Percentiles rank a stretch among this genome's conserved stretches.
Evolutionary conservation across 2,329 filamentous ascomycete species (phyloP).

Genomic region (Coniosporium tulheliwenetii): DNA sequence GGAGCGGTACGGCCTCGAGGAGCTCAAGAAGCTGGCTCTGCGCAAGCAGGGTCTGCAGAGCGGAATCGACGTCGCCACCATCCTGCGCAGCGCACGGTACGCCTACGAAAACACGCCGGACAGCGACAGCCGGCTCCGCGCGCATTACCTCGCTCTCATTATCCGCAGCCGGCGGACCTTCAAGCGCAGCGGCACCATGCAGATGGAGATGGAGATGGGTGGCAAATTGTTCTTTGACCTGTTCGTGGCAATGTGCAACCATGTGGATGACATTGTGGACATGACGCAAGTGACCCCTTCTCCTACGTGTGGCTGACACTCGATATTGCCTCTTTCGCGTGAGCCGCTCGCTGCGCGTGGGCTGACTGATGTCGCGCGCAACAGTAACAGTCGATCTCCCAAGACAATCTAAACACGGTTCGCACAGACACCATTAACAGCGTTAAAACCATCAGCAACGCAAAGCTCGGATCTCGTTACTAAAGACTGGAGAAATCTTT

Average conservation of each 20-base stretch:
- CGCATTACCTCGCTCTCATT: slow-evolving; percentile 93
- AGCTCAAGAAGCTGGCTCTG: slow-evolving; percentile 80
- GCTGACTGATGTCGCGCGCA: slow-evolving; percentile 1
- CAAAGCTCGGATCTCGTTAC: background rate
- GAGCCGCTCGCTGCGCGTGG: background rate
- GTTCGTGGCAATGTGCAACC: slow-evolving; percentile 96
- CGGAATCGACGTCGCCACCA: slow-evolving; percentile 81
- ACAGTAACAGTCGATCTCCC: slow-evolving; percentile 36
- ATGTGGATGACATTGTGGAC: slow-evolving; percentile 90
- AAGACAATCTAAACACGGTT: slow-evolving; percentile 32
- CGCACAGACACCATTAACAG: slow-evolving; percentile 3
- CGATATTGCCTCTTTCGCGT: background rate
- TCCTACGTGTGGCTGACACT: slow-evolving; percentile 1
- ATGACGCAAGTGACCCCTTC: slow-evolving; percentile 50
- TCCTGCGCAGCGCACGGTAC: slow-evolving; percentile 84
- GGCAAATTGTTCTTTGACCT: slow-evolving; percentile 95
- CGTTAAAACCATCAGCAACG: background rate
- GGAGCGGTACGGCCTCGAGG: slow-evolving; percentile 78
- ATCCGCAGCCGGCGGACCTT: slow-evolving; percentile 96
- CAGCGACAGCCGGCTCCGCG: slow-evolving; percentile 79
- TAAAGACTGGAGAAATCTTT: slow-evolving; percentile 1
- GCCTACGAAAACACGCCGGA: slow-evolving; percentile 92
- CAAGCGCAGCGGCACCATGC: slow-evolving; percentile 96
- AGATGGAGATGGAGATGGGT: slow-evolving; percentile 93
- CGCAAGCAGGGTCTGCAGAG: slow-evolving; percentile 89